Percentiles rank a stretch among this genome's conserved stretches.
These are phyloP conservation scores for Candida sphagnicola DNA, from an alignment of 805 yeast genomes.

Conservation along the genomic window DNA sequence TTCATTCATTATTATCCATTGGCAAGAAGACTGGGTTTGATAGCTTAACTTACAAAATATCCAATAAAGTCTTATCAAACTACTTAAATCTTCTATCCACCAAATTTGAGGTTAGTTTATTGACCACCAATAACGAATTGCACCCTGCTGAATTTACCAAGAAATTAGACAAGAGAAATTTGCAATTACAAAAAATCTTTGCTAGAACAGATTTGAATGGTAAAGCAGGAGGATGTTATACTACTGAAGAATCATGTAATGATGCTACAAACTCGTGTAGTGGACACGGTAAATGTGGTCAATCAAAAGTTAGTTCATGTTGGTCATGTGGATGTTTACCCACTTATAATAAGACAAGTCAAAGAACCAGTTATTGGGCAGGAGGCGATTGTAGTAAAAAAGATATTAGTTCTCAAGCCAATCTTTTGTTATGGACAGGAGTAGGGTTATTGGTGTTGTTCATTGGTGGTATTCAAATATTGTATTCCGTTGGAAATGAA, in stretches of 20 bases:
- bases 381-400: constrained; percentile 62
- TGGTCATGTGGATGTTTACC: constrained; percentile 52
- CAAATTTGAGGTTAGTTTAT: constrained; percentile 24
- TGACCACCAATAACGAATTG: constrained; percentile 17
- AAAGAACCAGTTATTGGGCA: constrained; percentile 50
- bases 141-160: constrained; percentile 4
- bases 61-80: constrained; percentile 31
- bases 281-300: constrained; percentile 50
- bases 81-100: constrained; percentile 17
- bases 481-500: constrained; percentile 52
- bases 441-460: constrained; percentile 44
- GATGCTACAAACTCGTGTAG: constrained; percentile 46
- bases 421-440: constrained; percentile 66
- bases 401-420: constrained; percentile 63
- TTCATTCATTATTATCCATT: constrained; percentile 40
- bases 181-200: constrained; percentile 16
- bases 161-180: constrained; percentile 13
- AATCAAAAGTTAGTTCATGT: constrained; percentile 28
- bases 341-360: constrained; percentile 35
- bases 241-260: constrained; percentile 45
- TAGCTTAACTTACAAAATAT: constrained; percentile 38
- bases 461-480: constrained; percentile 50
- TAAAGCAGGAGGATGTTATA: constrained; percentile 20
- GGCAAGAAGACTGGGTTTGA: constrained; percentile 40
- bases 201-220: constrained; percentile 8